These are phyloP conservation scores for Astragalus membranaceus DNA, from an alignment of 306 rosid species.

Conservation along the genomic window DNA sequence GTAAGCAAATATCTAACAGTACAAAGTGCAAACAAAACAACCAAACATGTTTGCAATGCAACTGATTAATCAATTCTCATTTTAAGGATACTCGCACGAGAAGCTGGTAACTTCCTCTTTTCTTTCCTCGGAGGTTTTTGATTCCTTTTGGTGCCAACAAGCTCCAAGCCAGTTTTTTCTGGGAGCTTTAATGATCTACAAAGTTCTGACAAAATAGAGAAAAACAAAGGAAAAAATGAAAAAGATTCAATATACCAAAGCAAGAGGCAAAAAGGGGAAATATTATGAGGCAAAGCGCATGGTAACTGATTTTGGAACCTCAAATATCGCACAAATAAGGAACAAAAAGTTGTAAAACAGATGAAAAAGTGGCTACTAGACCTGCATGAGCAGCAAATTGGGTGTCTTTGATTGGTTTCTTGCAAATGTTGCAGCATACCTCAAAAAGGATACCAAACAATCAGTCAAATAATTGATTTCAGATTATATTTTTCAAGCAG, in stretches of 20 bases:
- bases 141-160: conserved; percentile 42
- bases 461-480: conserved; percentile 19
- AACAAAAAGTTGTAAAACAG: background rate
- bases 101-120: conserved; percentile 56
- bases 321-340: background rate
- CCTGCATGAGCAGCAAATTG: conserved; percentile 88
- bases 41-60: background rate
- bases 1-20: conserved; percentile 7
- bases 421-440: conserved; percentile 93
- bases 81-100: conserved; percentile 68
- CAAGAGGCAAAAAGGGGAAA: conserved; percentile 1
- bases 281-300: background rate
- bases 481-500: conserved; percentile 8
- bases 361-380: conserved; percentile 25
- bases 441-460: conserved; percentile 38
- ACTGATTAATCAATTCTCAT: conserved; percentile 1
- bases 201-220: conserved; percentile 49
- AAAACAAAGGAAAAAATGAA: background rate
- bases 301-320: background rate
- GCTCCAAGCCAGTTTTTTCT: conserved; percentile 45
- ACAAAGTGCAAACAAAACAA: background rate
- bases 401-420: conserved; percentile 82
- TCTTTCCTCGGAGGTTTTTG: conserved; percentile 73
- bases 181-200: conserved; percentile 56
- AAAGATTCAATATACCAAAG: conserved; percentile 12